These are phyloP conservation scores for Aspergillus eucalypticola DNA, from an alignment of 2,329 filamentous ascomycete genomes.

Conservation along the genomic window DNA sequence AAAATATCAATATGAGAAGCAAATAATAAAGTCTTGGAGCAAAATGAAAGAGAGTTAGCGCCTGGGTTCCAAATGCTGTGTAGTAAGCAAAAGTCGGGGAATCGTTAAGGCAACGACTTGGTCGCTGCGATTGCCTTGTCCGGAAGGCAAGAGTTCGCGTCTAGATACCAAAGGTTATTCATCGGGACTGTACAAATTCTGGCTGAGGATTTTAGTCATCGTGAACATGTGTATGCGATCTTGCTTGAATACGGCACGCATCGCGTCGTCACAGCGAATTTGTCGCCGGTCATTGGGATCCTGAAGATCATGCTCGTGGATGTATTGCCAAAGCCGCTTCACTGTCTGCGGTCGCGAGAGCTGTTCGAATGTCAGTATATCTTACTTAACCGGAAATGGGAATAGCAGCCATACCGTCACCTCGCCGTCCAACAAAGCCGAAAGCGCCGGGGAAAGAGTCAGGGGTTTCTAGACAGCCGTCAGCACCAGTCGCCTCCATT, in stretches of 20 bases:
- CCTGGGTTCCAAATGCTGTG: constrained; percentile 35
- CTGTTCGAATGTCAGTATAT: constrained; percentile 47
- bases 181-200: constrained; percentile 83
- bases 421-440: constrained; percentile 48
- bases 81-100: constrained; percentile 21
- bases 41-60: constrained; percentile 23
- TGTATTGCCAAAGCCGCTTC: constrained; percentile 94
- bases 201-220: constrained; percentile 95
- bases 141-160: constrained; percentile 9
- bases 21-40: neutral
- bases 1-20: constrained; percentile 4
- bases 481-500: neutral
- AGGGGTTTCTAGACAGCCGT: constrained; percentile 44
- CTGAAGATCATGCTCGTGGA: constrained; percentile 84
- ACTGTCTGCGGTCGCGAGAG: constrained; percentile 93
- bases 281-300: constrained; percentile 89
- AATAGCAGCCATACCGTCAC: constrained; percentile 37
- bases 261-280: constrained; percentile 86
- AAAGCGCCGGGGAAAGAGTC: constrained; percentile 47
- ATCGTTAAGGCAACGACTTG: constrained; percentile 27
- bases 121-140: constrained; percentile 5
- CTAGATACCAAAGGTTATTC: constrained; percentile 51
- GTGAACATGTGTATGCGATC: constrained; percentile 97
- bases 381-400: neutral
- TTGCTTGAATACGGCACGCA: constrained; percentile 90